Conservation (phyloP, 73 alveolate species). For the Tetrahymena elliotti region DNA sequence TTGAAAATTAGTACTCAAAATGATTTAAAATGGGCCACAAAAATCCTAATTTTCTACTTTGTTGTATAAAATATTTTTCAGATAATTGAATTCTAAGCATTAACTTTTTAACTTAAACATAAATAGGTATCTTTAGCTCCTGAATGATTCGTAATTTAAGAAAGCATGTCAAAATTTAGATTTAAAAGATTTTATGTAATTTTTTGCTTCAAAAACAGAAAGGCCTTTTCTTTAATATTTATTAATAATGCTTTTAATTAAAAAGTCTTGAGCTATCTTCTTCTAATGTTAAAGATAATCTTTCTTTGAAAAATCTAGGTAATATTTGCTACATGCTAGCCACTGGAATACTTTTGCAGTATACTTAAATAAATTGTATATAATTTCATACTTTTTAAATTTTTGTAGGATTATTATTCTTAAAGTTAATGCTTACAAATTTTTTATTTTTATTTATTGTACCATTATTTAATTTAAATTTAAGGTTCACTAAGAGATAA, state of each 20-base stretch:
- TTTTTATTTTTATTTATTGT: neutral
- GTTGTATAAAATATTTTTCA: neutral
- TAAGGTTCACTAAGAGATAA: neutral
- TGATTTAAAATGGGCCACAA: neutral
- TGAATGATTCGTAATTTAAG: neutral
- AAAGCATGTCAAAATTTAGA: neutral
- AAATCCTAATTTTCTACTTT: neutral
- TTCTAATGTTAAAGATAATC: neutral
- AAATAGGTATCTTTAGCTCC: neutral
- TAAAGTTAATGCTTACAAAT: neutral
- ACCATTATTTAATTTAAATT: neutral
- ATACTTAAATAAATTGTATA: neutral
- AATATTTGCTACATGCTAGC: neutral
- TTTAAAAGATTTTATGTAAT: neutral
- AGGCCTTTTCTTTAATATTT: neutral
- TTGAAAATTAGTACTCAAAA: neutral
- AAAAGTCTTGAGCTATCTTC: neutral
- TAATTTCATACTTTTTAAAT: neutral
- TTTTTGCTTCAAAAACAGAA: neutral
- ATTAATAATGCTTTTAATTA: neutral
- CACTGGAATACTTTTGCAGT: neutral
- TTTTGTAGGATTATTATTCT: neutral
- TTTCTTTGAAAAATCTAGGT: neutral
- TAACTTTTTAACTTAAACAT: too few relatives aligned
- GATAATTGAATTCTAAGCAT: too few relatives aligned